Evolutionary conservation across 2,329 filamentous ascomycete species (phyloP).

Genomic region (Lecanicillium sp.): DNA sequence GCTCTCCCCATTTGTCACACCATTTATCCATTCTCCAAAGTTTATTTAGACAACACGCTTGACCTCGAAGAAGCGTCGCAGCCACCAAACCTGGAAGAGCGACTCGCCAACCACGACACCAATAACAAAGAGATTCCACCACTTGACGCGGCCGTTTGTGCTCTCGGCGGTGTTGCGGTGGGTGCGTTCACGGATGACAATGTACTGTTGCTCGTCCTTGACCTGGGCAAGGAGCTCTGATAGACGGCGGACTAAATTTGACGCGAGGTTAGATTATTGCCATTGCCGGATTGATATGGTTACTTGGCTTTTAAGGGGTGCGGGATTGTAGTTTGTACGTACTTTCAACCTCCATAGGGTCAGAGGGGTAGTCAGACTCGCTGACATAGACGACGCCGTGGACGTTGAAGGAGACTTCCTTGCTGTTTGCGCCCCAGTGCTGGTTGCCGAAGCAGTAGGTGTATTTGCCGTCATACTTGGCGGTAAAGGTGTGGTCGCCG

Average conservation of each 20-base stretch:
- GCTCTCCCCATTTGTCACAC: neutral
- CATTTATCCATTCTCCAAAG: neutral
- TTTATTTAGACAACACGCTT: constrained; percentile 52
- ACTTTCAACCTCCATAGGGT: constrained; percentile 90
- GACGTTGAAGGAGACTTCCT: constrained; percentile 98
- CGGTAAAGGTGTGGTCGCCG: constrained; percentile 89
- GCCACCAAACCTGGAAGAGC: constrained; percentile 98
- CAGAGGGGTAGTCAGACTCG: constrained; percentile 72
- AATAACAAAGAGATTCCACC: constrained; percentile 98
- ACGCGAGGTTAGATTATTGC: constrained; percentile 8
- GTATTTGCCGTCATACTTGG: constrained; percentile 78
- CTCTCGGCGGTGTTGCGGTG: constrained; percentile 98
- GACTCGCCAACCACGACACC: constrained; percentile 82
- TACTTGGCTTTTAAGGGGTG: constrained; percentile 1
- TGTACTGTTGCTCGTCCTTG: constrained; percentile 97
- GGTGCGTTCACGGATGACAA: constrained; percentile 87
- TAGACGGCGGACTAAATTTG: constrained; percentile 62
- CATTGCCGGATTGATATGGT: too few species aligned
- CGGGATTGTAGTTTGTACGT: too few species aligned
- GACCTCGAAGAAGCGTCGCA: constrained; percentile 95
- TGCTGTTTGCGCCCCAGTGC: constrained; percentile 90
- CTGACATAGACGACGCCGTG: constrained; percentile 97
- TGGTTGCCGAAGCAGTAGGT: constrained; percentile 99
- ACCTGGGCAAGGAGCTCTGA: constrained; percentile 83
- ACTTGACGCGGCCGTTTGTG: constrained; percentile 95